Conservation (phyloP, 2,329 filamentous ascomycete species). For the Pestalotiopsis sp. region DNA sequence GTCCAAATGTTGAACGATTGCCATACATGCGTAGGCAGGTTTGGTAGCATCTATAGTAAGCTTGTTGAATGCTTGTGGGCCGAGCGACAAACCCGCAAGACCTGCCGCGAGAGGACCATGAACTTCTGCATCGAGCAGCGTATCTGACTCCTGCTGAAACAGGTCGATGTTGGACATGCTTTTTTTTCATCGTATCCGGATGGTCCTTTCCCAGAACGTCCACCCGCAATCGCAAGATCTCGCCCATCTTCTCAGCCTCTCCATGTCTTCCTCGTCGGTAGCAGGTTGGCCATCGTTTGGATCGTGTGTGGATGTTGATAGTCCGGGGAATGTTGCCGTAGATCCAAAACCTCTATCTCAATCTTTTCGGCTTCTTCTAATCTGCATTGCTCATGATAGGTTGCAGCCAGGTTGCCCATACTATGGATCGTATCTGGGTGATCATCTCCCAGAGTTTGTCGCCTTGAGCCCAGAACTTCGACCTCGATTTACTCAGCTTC, state of each 20-base stretch:
- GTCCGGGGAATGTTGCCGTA: background rate
- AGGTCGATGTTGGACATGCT: slow-evolving; percentile 22
- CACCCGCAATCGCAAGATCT: background rate
- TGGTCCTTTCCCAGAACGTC: slow-evolving; percentile 19
- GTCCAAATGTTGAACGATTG: no score
- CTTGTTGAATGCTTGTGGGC: background rate
- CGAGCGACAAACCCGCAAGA: background rate
- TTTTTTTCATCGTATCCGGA: slow-evolving; percentile 18
- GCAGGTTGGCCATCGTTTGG: background rate
- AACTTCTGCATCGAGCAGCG: background rate
- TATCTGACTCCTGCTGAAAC: background rate
- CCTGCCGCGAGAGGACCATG: background rate
- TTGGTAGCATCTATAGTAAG: background rate
- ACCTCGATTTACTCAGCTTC: background rate
- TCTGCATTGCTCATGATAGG: background rate
- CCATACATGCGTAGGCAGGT: no score
- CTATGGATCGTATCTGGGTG: background rate
- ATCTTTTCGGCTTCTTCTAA: background rate
- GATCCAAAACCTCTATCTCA: background rate
- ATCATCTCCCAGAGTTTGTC: background rate
- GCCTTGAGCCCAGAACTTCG: background rate
- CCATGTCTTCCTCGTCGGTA: background rate
- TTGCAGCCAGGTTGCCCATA: background rate
- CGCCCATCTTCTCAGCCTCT: background rate
- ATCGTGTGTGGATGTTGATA: background rate